These are phyloP conservation scores for Hyaloscypha bicolor DNA, from an alignment of 495 filamentous ascomycete genomes.

Conservation along the genomic window DNA sequence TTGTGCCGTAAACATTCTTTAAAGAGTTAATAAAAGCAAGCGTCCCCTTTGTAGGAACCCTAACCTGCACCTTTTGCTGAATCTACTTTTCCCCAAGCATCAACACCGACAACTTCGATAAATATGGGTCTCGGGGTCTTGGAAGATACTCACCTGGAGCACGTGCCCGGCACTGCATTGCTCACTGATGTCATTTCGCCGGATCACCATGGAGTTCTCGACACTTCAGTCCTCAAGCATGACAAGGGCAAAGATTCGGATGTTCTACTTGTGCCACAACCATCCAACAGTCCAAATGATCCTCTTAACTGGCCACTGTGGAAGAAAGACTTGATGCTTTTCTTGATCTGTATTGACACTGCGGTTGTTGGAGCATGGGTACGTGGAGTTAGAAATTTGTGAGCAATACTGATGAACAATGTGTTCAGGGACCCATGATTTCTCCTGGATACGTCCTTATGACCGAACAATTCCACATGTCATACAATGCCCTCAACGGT, in stretches of 20 bases:
- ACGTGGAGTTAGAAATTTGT: background rate
- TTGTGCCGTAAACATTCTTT: background rate
- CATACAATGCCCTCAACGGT: constrained; percentile 4
- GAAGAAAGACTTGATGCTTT: constrained; percentile 77
- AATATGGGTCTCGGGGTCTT: constrained; percentile 15
- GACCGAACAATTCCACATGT: constrained; percentile 4
- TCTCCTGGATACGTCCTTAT: constrained; percentile 1
- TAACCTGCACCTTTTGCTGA: too few relatives aligned
- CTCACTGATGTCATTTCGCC: constrained; percentile 4
- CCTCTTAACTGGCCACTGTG: constrained; percentile 85
- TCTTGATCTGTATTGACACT: constrained; percentile 64
- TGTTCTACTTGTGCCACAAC: constrained; percentile 66
- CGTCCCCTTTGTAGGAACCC: background rate
- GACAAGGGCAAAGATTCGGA: constrained; percentile 8
- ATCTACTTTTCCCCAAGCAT: background rate
- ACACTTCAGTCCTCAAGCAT: constrained; percentile 5
- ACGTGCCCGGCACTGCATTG: constrained; percentile 8
- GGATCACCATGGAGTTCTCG: constrained; percentile 11
- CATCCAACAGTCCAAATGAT: constrained; percentile 67
- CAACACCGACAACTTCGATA: background rate
- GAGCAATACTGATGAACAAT: background rate
- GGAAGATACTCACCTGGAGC: constrained; percentile 13
- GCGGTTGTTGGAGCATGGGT: constrained; percentile 12
- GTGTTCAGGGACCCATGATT: constrained; percentile 3
- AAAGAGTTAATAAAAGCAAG: background rate